A percentile compares a stretch with the other conserved stretches of the same genome.
phyloP scores from a whole-genome alignment of 2,329 filamentous ascomycete genomes.

The Pseudogymnoascus sp. region DNA sequence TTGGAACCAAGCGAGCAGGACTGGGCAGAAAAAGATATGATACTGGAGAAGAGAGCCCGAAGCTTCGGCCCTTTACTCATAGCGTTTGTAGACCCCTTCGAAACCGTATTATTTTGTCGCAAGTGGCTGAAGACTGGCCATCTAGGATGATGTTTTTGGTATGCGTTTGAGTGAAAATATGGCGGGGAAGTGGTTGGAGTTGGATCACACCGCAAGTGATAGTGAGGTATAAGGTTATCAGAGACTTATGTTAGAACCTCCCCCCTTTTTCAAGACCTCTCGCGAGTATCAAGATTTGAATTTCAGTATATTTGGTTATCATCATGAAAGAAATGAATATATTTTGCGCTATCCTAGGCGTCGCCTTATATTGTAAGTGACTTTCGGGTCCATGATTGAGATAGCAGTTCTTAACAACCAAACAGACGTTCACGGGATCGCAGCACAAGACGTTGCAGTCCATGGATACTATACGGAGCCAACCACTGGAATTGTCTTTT shows the following conservation, averaged over 20 bases:
- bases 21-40: neutral
- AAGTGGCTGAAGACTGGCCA: neutral
- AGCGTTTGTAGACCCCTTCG: neutral
- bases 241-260: neutral
- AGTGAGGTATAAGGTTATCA: neutral
- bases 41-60: neutral
- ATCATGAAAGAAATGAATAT: constrained; percentile 22
- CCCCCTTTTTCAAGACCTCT: neutral
- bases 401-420: constrained; percentile 10
- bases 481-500: constrained; percentile 44
- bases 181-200: neutral
- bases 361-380: constrained; percentile 20
- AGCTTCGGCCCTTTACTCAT: neutral
- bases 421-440: constrained; percentile 17
- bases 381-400: neutral
- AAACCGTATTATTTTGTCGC: neutral
- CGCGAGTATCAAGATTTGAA: neutral
- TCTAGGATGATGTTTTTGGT: neutral
- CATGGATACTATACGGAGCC: constrained; percentile 34
- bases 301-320: constrained; percentile 13
- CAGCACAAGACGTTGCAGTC: constrained; percentile 24
- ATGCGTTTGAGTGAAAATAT: neutral
- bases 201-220: neutral
- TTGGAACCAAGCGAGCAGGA: neutral
- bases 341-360: constrained; percentile 17